Percentiles rank a stretch among this genome's conserved stretches.
Conservation (phyloP, 129 eudicot species). For the Oenanthe sinensis region DNA sequence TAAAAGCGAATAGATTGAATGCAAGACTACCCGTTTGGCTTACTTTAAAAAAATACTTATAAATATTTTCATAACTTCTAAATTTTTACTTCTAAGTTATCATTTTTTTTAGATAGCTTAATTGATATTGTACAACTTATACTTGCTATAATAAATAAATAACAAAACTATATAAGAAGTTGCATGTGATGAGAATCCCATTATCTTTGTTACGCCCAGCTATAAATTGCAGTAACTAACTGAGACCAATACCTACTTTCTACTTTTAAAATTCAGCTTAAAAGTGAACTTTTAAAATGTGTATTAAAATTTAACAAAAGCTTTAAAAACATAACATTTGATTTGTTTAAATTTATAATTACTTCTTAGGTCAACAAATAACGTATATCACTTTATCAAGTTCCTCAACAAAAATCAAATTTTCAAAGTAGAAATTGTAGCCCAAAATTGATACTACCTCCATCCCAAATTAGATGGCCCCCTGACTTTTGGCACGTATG, state of each 20-base stretch:
- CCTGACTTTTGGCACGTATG: too few species aligned
- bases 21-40: background rate
- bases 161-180: background rate
- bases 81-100: too few species aligned
- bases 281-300: background rate
- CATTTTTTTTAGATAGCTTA: background rate
- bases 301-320: background rate
- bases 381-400: background rate
- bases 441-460: too few species aligned
- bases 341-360: background rate
- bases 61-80: too few species aligned
- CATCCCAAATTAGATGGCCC: too few species aligned
- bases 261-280: background rate
- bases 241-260: background rate
- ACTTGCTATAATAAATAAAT: too few species aligned
- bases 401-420: too few species aligned
- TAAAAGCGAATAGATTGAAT: too few species aligned
- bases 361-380: background rate
- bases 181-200: background rate
- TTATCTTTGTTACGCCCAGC: background rate
- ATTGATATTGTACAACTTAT: background rate
- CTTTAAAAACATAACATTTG: too few species aligned
- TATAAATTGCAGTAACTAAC: background rate
- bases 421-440: too few species aligned
- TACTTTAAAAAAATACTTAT: background rate